Percentiles rank a stretch among this genome's conserved stretches.
Conservation (phyloP, 345 rosid genomes). For the Lepidium didymum region DNA sequence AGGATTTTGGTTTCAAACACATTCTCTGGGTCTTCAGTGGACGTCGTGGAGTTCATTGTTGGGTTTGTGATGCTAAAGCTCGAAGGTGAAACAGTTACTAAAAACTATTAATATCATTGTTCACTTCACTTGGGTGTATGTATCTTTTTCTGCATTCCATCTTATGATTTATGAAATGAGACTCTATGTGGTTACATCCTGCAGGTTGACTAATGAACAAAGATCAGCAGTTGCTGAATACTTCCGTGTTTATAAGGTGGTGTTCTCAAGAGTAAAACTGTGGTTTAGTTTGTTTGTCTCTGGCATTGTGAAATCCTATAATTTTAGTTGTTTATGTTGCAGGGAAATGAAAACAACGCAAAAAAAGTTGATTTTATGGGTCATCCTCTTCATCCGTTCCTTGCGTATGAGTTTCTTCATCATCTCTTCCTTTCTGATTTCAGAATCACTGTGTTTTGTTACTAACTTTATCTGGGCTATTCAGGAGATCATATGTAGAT, state of each 20-base stretch:
- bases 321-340: conserved; percentile 11
- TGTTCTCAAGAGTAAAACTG: neutral
- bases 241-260: conserved; percentile 78
- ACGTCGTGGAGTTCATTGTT: conserved; percentile 95
- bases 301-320: neutral
- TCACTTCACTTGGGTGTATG: neutral
- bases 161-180: neutral
- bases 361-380: conserved; percentile 67
- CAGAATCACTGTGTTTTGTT: neutral
- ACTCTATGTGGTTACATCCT: neutral
- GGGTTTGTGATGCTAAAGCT: conserved; percentile 96
- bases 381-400: conserved; percentile 77
- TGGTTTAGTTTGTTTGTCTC: neutral
- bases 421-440: neutral
- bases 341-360: conserved; percentile 84
- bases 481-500: conserved; percentile 83
- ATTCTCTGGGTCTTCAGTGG: conserved; percentile 96
- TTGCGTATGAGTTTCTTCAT: conserved; percentile 48
- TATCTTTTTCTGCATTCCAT: neutral
- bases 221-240: conserved; percentile 88
- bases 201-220: conserved; percentile 84
- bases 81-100: conserved; percentile 48
- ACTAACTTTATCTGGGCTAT: conserved; percentile 6
- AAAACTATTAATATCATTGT: neutral
- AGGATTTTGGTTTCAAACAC: conserved; percentile 87